These are phyloP conservation scores for Aphanoascus verrucosus DNA, from an alignment of 2,329 filamentous ascomycete genomes.

Conservation along the genomic window DNA sequence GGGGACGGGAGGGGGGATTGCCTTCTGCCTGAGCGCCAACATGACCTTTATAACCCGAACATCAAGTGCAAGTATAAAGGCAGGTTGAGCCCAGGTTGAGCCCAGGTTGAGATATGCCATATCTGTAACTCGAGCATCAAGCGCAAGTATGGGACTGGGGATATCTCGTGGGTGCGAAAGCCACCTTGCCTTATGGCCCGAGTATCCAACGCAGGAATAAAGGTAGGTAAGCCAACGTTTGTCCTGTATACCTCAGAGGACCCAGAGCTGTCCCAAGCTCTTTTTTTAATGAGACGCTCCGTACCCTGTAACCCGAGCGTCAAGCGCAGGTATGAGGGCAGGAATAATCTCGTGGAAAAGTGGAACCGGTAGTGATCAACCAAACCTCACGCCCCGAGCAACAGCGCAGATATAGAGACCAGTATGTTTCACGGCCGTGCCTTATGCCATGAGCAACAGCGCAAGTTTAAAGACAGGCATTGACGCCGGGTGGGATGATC, in stretches of 20 bases:
- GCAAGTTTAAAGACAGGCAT: neutral
- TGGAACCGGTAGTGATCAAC: neutral
- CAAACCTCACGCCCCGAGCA: neutral
- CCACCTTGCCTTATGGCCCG: too few relatives aligned
- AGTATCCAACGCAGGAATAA: too few relatives aligned
- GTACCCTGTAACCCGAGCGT: neutral
- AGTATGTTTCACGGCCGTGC: neutral
- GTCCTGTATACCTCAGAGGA: neutral
- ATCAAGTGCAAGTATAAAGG: too few relatives aligned
- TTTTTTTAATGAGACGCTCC: neutral
- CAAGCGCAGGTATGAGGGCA: neutral
- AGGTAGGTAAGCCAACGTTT: neutral
- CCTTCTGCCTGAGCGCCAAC: conserved; percentile 20
- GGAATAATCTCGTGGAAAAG: neutral
- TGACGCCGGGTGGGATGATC: neutral
- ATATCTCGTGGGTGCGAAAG: too few relatives aligned
- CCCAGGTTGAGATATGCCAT: too few relatives aligned
- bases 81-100: too few relatives aligned
- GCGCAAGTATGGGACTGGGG: too few relatives aligned
- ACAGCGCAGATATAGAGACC: neutral
- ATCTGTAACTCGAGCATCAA: too few relatives aligned
- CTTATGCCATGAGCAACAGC: neutral
- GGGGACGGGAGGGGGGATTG: conserved; percentile 36
- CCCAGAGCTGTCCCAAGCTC: neutral
- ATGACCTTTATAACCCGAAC: too few relatives aligned